Conservation (phyloP, 164 flowering plant species). For the Litsea cubeba region DNA sequence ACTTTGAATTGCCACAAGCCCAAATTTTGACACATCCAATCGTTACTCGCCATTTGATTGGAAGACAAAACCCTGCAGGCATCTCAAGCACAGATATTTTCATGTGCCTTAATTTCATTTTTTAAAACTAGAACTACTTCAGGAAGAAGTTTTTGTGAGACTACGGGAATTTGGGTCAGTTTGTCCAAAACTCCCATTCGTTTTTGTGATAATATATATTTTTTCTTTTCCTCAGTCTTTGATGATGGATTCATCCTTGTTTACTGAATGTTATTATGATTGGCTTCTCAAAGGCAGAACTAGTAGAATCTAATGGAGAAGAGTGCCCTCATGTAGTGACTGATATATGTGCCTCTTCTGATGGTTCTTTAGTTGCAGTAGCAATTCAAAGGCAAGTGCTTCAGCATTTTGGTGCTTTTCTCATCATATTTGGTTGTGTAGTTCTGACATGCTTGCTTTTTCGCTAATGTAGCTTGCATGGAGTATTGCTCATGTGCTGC, state of each 20-base stretch:
- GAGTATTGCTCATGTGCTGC: slow-evolving; percentile 58
- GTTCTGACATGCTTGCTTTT: slow-evolving; percentile 3
- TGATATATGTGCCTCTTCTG: slow-evolving; percentile 54
- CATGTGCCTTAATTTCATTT: too few relatives aligned
- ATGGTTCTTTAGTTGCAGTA: slow-evolving; percentile 64
- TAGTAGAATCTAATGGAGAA: slow-evolving; percentile 38
- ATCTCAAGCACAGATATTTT: too few relatives aligned
- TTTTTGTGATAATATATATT: background rate
- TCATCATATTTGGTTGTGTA: background rate
- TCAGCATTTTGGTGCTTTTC: slow-evolving; percentile 4
- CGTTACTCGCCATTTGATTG: too few relatives aligned
- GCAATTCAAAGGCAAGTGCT: slow-evolving; percentile 66
- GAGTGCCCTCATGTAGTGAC: slow-evolving; percentile 49
- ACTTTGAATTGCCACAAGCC: too few relatives aligned
- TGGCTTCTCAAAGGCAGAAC: slow-evolving; percentile 53
- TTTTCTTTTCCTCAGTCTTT: background rate
- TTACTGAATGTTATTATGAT: background rate
- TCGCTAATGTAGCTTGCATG: slow-evolving; percentile 54
- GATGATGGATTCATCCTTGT: background rate
- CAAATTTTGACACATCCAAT: too few relatives aligned
- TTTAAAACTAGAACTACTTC: too few relatives aligned
- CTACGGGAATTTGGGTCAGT: background rate
- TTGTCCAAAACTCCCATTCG: background rate
- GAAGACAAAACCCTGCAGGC: too few relatives aligned
- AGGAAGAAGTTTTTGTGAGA: too few relatives aligned